Evolutionary conservation across 139 green algal genomes (phyloP).

Genomic region (Chlorella sp.): DNA sequence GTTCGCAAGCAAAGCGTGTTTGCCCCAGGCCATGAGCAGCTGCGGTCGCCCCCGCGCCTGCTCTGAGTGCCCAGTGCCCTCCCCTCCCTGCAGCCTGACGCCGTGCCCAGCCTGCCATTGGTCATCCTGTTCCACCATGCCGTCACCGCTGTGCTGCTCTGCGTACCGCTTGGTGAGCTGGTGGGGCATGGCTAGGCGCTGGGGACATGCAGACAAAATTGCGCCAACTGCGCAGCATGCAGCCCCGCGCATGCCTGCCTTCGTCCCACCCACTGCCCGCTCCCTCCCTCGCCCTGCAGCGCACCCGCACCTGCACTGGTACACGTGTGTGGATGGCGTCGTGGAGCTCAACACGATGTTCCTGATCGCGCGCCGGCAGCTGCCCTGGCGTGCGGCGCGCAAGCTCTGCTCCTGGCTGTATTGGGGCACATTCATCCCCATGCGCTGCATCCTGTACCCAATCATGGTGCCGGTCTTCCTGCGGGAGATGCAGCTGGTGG

Average conservation of each 20-base stretch:
- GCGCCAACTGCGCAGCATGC: too few relatives aligned
- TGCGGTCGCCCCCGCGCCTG: background rate
- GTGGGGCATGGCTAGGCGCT: too few relatives aligned
- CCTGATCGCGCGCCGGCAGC: conserved; percentile 62
- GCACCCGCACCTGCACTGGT: conserved; percentile 3
- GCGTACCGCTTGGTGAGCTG: conserved; percentile 42
- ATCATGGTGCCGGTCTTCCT: conserved; percentile 48
- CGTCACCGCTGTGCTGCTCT: conserved; percentile 53
- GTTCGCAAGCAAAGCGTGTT: too few relatives aligned
- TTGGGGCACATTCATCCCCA: conserved; percentile 56
- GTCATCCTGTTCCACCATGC: conserved; percentile 61
- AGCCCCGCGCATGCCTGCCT: too few relatives aligned
- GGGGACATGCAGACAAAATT: too few relatives aligned
- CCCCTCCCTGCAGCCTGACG: conserved; percentile 5
- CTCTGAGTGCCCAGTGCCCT: too few relatives aligned
- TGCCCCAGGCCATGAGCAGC: too few relatives aligned
- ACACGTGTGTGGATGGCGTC: conserved; percentile 56
- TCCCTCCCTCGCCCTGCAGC: too few relatives aligned
- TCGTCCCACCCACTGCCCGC: too few relatives aligned
- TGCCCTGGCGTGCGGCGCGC: background rate
- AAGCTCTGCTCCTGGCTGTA: conserved; percentile 20
- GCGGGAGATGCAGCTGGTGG: conserved; percentile 21
- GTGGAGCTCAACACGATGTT: conserved; percentile 72
- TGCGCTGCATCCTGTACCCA: conserved; percentile 46
- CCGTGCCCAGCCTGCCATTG: conserved; percentile 48